phyloP scores from a whole-genome alignment of 352 stramenopile species.

The Globisporangium nagaii region DNA sequence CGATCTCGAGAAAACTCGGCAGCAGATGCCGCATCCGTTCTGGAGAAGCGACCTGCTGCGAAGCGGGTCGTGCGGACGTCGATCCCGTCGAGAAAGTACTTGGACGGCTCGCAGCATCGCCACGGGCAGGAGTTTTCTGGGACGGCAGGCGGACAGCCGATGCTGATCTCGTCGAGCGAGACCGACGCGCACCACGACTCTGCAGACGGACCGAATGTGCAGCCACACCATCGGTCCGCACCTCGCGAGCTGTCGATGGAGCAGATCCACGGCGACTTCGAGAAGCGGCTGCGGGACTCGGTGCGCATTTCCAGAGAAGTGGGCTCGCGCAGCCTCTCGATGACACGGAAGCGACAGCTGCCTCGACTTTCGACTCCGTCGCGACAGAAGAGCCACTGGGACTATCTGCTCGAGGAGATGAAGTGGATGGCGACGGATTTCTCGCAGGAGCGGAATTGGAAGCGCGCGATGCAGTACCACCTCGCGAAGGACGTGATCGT shows the following conservation, averaged over 20 bases:
- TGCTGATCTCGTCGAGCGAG: background rate
- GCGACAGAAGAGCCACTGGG: slow-evolving; percentile 85
- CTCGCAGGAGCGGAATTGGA: slow-evolving; percentile 96
- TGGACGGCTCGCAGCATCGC: slow-evolving; percentile 23
- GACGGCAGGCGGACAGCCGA: background rate
- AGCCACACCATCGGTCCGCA: background rate
- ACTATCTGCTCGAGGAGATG: slow-evolving; percentile 96
- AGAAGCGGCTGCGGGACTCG: slow-evolving; percentile 38
- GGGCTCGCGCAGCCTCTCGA: slow-evolving; percentile 18
- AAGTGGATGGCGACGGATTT: slow-evolving; percentile 96
- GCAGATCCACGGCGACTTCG: slow-evolving; percentile 26
- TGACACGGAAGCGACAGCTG: slow-evolving; percentile 70
- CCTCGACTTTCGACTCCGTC: slow-evolving; percentile 45
- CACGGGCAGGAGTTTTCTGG: slow-evolving; percentile 21
- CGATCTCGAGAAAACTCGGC: slow-evolving; percentile 1
- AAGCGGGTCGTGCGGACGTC: slow-evolving; percentile 34
- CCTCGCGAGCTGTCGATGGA: slow-evolving; percentile 16
- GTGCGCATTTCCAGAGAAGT: slow-evolving; percentile 46
- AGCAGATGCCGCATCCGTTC: background rate
- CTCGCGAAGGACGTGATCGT: slow-evolving; percentile 56
- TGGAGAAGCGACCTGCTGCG: slow-evolving; percentile 1
- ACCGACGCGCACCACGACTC: background rate
- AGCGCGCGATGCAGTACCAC: slow-evolving; percentile 64
- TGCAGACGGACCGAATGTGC: background rate
- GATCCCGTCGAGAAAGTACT: slow-evolving; percentile 40